Evolutionary conservation across 148 eudicot species (phyloP).

Genomic region (Silene uniflora): DNA sequence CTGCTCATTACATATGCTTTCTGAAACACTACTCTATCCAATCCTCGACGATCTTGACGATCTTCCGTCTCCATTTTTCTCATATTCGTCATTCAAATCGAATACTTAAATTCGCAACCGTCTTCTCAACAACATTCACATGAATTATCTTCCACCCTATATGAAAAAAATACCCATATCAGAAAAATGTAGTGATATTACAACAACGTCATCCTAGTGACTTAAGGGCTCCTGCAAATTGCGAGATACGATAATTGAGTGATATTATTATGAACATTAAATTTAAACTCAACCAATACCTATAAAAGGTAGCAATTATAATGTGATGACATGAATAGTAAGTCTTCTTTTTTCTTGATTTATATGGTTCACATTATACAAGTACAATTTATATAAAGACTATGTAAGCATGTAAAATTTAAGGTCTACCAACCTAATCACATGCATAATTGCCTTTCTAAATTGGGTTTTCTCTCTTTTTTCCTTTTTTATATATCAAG

Average conservation of each 20-base stretch:
- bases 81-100: background rate
- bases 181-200: background rate
- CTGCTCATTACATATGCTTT: constrained; percentile 72
- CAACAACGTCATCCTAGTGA: too few species aligned
- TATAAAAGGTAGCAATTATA: background rate
- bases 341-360: background rate
- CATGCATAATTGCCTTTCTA: constrained; percentile 19
- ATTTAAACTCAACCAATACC: background rate
- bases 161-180: constrained; percentile 2
- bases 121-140: constrained; percentile 35
- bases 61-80: constrained; percentile 50
- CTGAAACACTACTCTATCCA: constrained; percentile 77
- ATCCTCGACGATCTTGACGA: constrained; percentile 45
- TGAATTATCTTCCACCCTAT: constrained; percentile 14
- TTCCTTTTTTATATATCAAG: background rate
- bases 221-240: background rate
- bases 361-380: background rate
- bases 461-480: constrained; percentile 6
- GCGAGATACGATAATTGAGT: background rate
- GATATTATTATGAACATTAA: background rate
- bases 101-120: background rate
- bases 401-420: constrained; percentile 5
- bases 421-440: constrained; percentile 27
- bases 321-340: background rate
- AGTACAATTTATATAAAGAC: constrained; percentile 4